Base-by-base conservation (phyloP, 2,329 filamentous ascomycete genomes). In the Aspergillus ustus region DNA sequence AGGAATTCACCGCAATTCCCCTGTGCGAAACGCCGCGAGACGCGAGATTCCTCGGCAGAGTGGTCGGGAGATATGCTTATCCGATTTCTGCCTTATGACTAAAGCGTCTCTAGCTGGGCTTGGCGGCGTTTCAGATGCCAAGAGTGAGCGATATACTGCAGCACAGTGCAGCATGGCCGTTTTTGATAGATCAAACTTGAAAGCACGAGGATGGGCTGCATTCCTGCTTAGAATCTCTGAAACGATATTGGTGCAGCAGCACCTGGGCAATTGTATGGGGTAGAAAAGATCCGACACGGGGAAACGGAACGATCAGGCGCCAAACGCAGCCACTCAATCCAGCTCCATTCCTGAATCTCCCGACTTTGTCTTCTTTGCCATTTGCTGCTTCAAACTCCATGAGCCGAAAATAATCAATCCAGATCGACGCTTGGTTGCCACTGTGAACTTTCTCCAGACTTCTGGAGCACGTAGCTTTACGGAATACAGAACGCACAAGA, bases 301-400 rank as follows among this genome's bases (percentile, higher is more conserved):
- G 63, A 59, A 66, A 54, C 60, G 50, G 53, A 58, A 48, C 19
- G 7, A 1, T 13, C 25, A 25, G 20, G 46, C 15, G 22, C 44
- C 44, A 19, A 22, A 46, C 9, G 28, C 63, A 64, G 63, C 67
- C 64, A 70, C 63, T 66, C 43, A 58, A 46, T 57, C 13, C n/a
- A 57, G 57, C 37, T 60, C 59, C 63, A 69, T 73, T 68, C 73
- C 73, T 75, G 71, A 73, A 71, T 66, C 64, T 68, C 67, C 73
- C 73, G 73, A 74, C 49, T 64, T 64, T 53, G 57, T 60, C 64
- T 50, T 50, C 60, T 57, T 19, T 63, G 50, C 66, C 58, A 72
- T 72, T 71, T 69, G 67, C 63, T 63, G 37, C n/a, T n/a, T n/a
- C 43, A 46, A 22, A 40, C 22, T 51, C 43, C 29, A 22, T 20